Evolutionary conservation across 148 eudicot genomes (phyloP), one percentile per base, ranked within the genome.

Genomic region (Diospyros kaki): DNA sequence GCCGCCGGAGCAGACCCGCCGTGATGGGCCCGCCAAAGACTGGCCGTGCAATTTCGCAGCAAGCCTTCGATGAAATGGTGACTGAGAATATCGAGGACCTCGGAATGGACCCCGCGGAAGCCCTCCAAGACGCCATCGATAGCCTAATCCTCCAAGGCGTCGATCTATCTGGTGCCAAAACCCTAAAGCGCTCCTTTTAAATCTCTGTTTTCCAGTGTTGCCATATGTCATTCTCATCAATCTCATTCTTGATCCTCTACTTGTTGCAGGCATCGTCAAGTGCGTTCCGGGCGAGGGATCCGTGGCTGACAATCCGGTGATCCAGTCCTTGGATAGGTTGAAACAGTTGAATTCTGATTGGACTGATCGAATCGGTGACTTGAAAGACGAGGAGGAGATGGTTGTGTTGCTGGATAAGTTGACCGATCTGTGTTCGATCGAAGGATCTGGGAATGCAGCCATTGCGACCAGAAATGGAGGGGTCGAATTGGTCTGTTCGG

Each of bases 131-230:
- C 87, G 99, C 96, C 75, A 84, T 95, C 73, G 79, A 95, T 74
- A 90, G 97, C 71, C 90, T 95, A 50, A 84, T 85, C 15, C 96
- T 95, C 62, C 98, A 92, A 86, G 96, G 92, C 84, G 97, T 88
- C 71, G 96, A 95, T 88, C 97, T 95, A 45, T 95, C 97, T 41
- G 97, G 97, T 88, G 50, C 42, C 2, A 2, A 3, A 41, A 38
- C 52, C 50, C 28, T 6, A 73, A 38, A 2, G 38, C 14, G 12
- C 12, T 9, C 67, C 5, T 5, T 48, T 10, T 17, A 4, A 48
- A 4, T 48, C 8, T 8, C 52, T 8, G 8, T 4, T 56, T 42
- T 71, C 63, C 51, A 9, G 4, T 55, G 3, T 10, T 72, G 52
- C 65, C 54, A 5, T 52, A 39, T 62, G 9, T 46, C 43, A 18